Percentiles rank a stretch among this genome's conserved stretches.
Evolutionary conservation across 441 rosid species (phyloP).

Genomic region (Lepidium campestre): DNA sequence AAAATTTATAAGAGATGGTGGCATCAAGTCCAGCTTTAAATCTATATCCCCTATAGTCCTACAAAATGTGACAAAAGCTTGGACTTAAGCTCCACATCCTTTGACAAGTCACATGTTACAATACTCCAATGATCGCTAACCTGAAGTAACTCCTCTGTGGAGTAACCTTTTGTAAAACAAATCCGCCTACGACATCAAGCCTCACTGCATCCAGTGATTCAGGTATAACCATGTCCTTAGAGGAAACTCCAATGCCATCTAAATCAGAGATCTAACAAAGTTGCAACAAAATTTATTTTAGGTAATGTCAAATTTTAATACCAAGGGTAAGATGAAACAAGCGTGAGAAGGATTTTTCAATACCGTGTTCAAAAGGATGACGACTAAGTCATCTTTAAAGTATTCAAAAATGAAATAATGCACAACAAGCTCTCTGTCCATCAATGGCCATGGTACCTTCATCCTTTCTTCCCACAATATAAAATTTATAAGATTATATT

Average conservation of each 20-base stretch:
- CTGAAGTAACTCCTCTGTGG: slow-evolving; percentile 78
- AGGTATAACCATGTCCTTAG: slow-evolving; percentile 47
- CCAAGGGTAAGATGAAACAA: background rate
- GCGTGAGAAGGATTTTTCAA: background rate
- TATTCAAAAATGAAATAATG: slow-evolving; percentile 69
- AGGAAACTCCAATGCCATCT: slow-evolving; percentile 47
- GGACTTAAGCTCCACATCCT: background rate
- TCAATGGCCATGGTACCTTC: slow-evolving; percentile 92
- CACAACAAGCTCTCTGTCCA: slow-evolving; percentile 71
- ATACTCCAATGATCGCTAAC: slow-evolving; percentile 35
- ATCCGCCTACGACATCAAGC: slow-evolving; percentile 80
- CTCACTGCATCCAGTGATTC: slow-evolving; percentile 70
- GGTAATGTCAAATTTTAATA: background rate
- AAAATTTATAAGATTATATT: background rate
- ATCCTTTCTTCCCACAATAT: slow-evolving; percentile 72
- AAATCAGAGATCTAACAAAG: slow-evolving; percentile 59
- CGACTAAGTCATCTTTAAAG: slow-evolving; percentile 65
- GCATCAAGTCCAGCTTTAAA: slow-evolving; percentile 85
- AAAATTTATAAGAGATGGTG: slow-evolving; percentile 87
- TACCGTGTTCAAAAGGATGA: slow-evolving; percentile 74
- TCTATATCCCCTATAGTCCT: slow-evolving; percentile 82
- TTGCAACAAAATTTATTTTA: background rate
- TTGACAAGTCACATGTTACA: background rate
- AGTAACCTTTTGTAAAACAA: slow-evolving; percentile 84
- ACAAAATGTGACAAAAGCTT: slow-evolving; percentile 21